Conservation (phyloP, 2,329 filamentous ascomycete species). For the Grosmannia clavigera region DNA sequence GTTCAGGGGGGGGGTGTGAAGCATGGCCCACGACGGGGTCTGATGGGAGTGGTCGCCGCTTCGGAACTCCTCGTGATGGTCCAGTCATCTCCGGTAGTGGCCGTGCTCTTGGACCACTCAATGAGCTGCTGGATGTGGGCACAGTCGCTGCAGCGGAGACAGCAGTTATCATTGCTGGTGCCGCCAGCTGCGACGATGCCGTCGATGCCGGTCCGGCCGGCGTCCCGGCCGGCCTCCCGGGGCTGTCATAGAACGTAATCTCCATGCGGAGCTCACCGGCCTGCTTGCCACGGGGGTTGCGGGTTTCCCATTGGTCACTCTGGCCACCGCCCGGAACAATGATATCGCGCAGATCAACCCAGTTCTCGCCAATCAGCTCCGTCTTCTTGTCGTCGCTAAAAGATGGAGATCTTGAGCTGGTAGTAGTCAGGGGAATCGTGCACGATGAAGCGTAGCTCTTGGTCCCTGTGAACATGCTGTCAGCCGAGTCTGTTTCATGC, state of each 20-base stretch:
- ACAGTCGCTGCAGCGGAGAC: slow-evolving; percentile 23
- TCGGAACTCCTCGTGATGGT: slow-evolving; percentile 42
- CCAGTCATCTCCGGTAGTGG: slow-evolving; percentile 26
- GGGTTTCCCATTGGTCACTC: slow-evolving; percentile 82
- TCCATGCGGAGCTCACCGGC: slow-evolving; percentile 91
- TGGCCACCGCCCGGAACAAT: slow-evolving; percentile 82
- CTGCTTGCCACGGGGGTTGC: slow-evolving; percentile 92
- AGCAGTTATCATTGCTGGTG: slow-evolving; percentile 31
- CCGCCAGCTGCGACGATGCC: not conserved
- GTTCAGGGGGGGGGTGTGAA: slow-evolving; percentile 28
- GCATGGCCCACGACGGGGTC: slow-evolving; percentile 55
- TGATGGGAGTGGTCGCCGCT: slow-evolving; percentile 70
- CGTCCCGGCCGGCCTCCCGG: slow-evolving; percentile 64
- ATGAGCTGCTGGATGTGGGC: slow-evolving; percentile 9
- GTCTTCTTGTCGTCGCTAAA: slow-evolving; percentile 99
- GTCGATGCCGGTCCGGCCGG: slow-evolving; percentile 6
- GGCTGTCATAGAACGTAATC: slow-evolving; percentile 87
- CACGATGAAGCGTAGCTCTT: slow-evolving; percentile 90
- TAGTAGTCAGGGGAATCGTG: slow-evolving; percentile 96
- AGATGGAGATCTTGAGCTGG: slow-evolving; percentile 87
- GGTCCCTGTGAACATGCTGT: slow-evolving; percentile 54
- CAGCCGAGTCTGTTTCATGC: not conserved
- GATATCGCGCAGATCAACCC: slow-evolving; percentile 72
- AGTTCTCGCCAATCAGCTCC: slow-evolving; percentile 88
- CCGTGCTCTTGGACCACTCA: not conserved